Base-by-base conservation (phyloP, 192 early-diverging fungal genomes). In the Neocallimastix lanati region DNA sequence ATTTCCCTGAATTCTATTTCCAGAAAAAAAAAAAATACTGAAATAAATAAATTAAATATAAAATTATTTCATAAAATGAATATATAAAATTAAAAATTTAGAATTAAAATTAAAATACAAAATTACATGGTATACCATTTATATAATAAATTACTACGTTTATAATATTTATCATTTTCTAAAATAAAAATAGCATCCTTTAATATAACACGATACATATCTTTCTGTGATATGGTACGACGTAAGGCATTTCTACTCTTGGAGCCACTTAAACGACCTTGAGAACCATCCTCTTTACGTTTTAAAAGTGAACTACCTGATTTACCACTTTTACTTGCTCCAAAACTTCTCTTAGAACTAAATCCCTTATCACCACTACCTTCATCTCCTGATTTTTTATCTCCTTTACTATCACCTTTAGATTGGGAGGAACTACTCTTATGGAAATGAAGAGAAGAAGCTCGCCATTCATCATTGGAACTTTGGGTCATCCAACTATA, bases 401-500 rank as follows among this genome's bases (percentile, higher is more conserved):
- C 40, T 13, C 36, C 13, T 50, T 21, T 21, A 50, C 40, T 50
- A 50, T 50, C 40, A 50, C 40, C 18, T 21, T 50, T 50, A 13
- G 40, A 50, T 6, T 50, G 40, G 1, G 40, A 50, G 2, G 40
- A 50, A 21, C 14, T 21, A 50, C 40, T 50, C 18, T 50, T 50
- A 50, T 50, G 40, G 18, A 50, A 50, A 50, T 50, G 40, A 21
- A 50, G 18, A 2, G 40, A 50, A 50, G 40, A 50, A 21, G 40
- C 40, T 3, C 40, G 40, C 40, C 40, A 50, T 50, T 50, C n/a
- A 76, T 84, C 81, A 40, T 14, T 36, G 21, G 18, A 28, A 15
- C 82, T 81, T 27, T 82, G 79, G 18, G 81, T 85, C 89, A 90
- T 90, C 89, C 89, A 90, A 33, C 85, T 83, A 50, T 50, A 50